A percentile compares a stretch with the other conserved stretches of the same genome.
Conservation (phyloP, 441 rosid species). For the Pelargonium cotyledonis region DNA sequence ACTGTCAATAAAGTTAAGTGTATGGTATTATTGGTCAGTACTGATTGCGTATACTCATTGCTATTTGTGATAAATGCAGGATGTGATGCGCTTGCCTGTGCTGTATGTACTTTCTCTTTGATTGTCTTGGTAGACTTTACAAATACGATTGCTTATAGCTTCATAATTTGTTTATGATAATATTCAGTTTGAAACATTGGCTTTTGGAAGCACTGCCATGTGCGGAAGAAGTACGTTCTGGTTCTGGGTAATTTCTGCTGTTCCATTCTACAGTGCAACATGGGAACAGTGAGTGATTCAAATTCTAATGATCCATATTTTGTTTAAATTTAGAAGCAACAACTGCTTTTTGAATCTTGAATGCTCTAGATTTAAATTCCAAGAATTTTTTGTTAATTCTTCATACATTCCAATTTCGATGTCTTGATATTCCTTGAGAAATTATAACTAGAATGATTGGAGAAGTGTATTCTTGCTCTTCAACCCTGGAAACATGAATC, state of each 20-base stretch:
- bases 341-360: background rate
- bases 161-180: slow-evolving; percentile 15
- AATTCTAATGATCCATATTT: slow-evolving; percentile 2
- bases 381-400: background rate
- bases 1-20: slow-evolving; percentile 1
- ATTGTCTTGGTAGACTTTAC: slow-evolving; percentile 4
- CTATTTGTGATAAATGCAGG: slow-evolving; percentile 41
- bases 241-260: slow-evolving; percentile 93
- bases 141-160: slow-evolving; percentile 7
- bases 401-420: background rate
- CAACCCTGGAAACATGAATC: background rate
- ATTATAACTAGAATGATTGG: background rate
- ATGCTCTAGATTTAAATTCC: background rate
- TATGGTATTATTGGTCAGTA: slow-evolving; percentile 10
- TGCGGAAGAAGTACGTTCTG: slow-evolving; percentile 83
- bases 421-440: background rate
- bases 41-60: slow-evolving; percentile 21
- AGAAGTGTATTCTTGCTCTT: slow-evolving; percentile 2
- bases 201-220: slow-evolving; percentile 92
- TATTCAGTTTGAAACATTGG: slow-evolving; percentile 75
- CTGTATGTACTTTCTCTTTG: slow-evolving; percentile 45
- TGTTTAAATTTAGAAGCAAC: background rate
- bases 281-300: slow-evolving; percentile 84
- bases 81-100: slow-evolving; percentile 98
- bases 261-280: slow-evolving; percentile 86